Percentiles rank a stretch among this genome's conserved stretches.
phyloP scores from a whole-genome alignment of 768 basidiomycete genomes.

The Tricholoma furcatifolium region DNA sequence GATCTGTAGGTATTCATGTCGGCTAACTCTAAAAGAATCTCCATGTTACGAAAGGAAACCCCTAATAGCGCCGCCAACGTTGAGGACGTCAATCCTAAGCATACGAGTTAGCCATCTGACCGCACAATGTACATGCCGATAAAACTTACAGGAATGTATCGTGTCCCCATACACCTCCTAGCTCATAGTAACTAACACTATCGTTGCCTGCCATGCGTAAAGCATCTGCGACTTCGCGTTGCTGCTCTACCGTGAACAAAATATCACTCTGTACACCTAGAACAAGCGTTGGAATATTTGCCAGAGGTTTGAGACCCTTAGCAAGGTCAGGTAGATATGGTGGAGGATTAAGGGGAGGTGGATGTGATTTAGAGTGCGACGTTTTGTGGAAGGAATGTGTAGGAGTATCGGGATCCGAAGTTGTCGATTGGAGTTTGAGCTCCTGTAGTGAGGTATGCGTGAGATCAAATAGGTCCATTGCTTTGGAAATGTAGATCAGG shows the following conservation, averaged over 20 bases:
- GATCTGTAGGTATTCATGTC: too few species aligned
- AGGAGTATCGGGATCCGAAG: conserved; percentile 21
- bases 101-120: not conserved
- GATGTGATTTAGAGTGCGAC: conserved; percentile 68
- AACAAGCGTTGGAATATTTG: conserved; percentile 77
- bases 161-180: conserved; percentile 99
- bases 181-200: conserved; percentile 91
- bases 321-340: conserved; percentile 77
- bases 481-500: conserved; percentile 97
- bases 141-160: conserved; percentile 88
- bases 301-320: conserved; percentile 72
- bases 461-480: conserved; percentile 99
- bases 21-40: not conserved
- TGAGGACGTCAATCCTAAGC: conserved; percentile 16
- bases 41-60: conserved; percentile 13
- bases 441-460: conserved; percentile 71
- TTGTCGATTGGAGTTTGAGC: conserved; percentile 51
- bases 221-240: conserved; percentile 91
- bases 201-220: conserved; percentile 87
- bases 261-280: conserved; percentile 97
- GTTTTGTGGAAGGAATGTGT: conserved; percentile 30
- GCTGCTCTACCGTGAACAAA: conserved; percentile 95
- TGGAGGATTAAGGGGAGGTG: conserved; percentile 69
- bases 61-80: conserved; percentile 18
- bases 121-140: not conserved